A percentile compares a stretch with the other conserved stretches of the same genome.
Conservation (phyloP, 2,329 filamentous ascomycete species). For the Endoconidiophora polonica region DNA sequence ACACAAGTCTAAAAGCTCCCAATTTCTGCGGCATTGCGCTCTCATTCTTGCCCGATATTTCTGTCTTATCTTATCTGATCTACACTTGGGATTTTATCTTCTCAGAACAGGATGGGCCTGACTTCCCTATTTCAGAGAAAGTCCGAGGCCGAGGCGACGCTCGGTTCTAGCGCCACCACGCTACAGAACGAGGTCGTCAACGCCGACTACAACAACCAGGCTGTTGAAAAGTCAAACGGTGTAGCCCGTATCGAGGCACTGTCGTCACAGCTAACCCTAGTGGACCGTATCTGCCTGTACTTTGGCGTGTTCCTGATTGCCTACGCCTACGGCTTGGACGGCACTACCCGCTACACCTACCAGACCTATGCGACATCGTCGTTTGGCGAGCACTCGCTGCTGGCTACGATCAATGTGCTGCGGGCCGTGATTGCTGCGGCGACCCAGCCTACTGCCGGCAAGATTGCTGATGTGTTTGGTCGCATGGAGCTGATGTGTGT, state of each 20-base stretch:
- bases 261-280: constrained; percentile 30
- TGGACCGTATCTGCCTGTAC: constrained; percentile 41
- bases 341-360: constrained; percentile 36
- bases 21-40: too few relatives aligned
- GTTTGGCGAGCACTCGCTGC: constrained; percentile 35
- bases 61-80: too few relatives aligned
- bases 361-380: constrained; percentile 37
- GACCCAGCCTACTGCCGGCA: constrained; percentile 38
- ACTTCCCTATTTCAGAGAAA: too few relatives aligned
- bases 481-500: constrained; percentile 39
- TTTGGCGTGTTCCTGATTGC: constrained; percentile 43
- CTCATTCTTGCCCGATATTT: too few relatives aligned
- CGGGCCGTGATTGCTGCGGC: constrained; percentile 42
- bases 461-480: constrained; percentile 47
- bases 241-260: constrained; percentile 44
- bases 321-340: constrained; percentile 47
- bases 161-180: background rate
- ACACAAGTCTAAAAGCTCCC: too few relatives aligned
- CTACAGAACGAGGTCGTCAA: background rate
- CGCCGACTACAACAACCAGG: constrained; percentile 5
- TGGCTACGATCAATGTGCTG: constrained; percentile 40
- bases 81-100: too few relatives aligned
- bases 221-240: constrained; percentile 28
- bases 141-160: too few relatives aligned
- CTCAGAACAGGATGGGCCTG: too few relatives aligned